phyloP scores from a whole-genome alignment of 176 grass and related monocot species.

The Poa pratensis region DNA sequence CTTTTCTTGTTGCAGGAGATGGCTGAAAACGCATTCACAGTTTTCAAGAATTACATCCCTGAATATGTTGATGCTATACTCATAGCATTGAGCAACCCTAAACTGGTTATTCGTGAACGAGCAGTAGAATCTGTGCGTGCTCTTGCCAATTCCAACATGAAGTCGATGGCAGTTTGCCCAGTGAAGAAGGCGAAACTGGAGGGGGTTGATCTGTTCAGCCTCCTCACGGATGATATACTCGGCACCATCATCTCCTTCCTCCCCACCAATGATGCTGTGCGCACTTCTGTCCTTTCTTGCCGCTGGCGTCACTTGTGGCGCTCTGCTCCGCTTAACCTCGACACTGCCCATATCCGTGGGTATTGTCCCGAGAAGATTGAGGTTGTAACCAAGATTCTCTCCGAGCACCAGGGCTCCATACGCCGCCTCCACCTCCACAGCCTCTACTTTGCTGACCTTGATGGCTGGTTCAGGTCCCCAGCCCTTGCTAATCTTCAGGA shows the following conservation, averaged over 20 bases:
- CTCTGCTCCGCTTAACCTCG: background rate
- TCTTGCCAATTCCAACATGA: background rate
- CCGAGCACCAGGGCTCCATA: background rate
- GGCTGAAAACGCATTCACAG: constrained; percentile 97
- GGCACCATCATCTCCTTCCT: background rate
- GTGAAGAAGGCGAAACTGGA: background rate
- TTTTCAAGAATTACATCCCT: constrained; percentile 91
- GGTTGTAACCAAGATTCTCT: background rate
- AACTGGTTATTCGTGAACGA: constrained; percentile 69
- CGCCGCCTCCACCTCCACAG: constrained; percentile 6
- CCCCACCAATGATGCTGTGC: background rate
- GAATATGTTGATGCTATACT: constrained; percentile 90
- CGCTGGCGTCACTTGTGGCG: constrained; percentile 11
- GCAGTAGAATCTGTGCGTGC: constrained; percentile 81
- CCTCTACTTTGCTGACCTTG: background rate
- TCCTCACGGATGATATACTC: background rate
- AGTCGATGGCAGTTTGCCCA: too few relatives aligned
- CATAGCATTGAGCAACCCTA: constrained; percentile 77
- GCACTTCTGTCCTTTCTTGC: background rate
- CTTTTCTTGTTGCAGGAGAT: constrained; percentile 68
- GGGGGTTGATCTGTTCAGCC: constrained; percentile 32
- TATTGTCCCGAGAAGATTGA: background rate
- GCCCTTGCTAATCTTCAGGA: constrained; percentile 18
- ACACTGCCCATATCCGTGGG: background rate
- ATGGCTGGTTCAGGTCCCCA: background rate